These are phyloP conservation scores for Carex myosuroides DNA, from an alignment of 176 grass and related monocot genomes.

Conservation along the genomic window DNA sequence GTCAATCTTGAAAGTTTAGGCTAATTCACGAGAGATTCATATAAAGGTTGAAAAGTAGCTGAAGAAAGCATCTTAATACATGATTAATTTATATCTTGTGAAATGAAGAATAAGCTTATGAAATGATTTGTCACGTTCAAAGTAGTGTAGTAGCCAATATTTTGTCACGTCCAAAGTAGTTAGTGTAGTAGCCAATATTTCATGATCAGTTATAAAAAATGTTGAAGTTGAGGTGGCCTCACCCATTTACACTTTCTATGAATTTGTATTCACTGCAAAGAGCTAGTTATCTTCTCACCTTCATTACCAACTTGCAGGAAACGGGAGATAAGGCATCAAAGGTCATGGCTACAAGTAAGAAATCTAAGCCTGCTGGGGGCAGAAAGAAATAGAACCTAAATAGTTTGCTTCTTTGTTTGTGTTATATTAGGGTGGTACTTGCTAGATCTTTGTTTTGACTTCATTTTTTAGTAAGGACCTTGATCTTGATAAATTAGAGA, in stretches of 20 bases:
- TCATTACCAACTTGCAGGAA: slow-evolving; percentile 18
- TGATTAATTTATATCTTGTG: neutral
- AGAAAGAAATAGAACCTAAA: slow-evolving; percentile 21
- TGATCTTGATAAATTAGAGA: neutral
- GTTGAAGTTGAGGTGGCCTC: neutral
- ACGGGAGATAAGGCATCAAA: slow-evolving; percentile 18
- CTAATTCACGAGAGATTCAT: neutral
- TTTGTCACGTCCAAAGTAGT: neutral
- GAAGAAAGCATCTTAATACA: neutral
- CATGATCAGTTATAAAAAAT: neutral
- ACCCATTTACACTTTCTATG: neutral
- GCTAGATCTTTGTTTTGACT: neutral
- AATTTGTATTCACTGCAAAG: neutral
- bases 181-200: neutral
- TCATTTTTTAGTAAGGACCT: neutral
- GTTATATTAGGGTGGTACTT: neutral
- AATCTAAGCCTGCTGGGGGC: slow-evolving; percentile 15
- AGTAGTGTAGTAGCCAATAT: neutral
- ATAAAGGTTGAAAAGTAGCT: neutral
- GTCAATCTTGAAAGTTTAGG: neutral
- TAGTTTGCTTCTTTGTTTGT: slow-evolving; percentile 6
- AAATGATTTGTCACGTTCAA: neutral
- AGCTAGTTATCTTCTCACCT: neutral
- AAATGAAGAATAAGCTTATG: neutral
- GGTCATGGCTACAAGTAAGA: slow-evolving; percentile 7